These are phyloP conservation scores for Leccinum fibrillosum DNA, from an alignment of 768 basidiomycete species.

Conservation along the genomic window DNA sequence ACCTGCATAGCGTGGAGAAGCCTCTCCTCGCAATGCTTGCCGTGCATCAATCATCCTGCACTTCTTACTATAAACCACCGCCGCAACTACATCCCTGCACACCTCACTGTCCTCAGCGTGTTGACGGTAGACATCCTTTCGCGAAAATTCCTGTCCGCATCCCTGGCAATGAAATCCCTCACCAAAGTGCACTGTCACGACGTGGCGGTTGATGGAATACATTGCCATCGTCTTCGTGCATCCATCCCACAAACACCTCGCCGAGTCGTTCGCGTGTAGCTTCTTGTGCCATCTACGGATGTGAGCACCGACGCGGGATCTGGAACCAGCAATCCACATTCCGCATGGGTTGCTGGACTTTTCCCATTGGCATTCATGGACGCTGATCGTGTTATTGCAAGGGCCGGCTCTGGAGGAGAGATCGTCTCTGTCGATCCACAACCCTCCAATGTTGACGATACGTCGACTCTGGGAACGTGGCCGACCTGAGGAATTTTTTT, in stretches of 20 bases:
- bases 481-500: neutral
- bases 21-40: neutral
- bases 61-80: neutral
- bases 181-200: slow-evolving; percentile 4
- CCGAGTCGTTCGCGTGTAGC: neutral
- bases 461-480: neutral
- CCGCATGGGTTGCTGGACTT: neutral
- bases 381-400: neutral
- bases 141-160: slow-evolving; percentile 1
- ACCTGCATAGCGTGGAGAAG: neutral
- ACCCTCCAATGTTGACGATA: neutral
- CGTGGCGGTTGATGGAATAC: slow-evolving; percentile 8
- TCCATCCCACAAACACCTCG: slow-evolving; percentile 5
- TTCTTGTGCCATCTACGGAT: slow-evolving; percentile 8
- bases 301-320: slow-evolving; percentile 1
- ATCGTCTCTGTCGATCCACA: slow-evolving; percentile 6
- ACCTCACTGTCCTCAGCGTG: neutral
- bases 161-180: slow-evolving; percentile 6
- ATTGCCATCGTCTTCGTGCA: slow-evolving; percentile 1
- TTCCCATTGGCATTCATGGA: slow-evolving; percentile 12
- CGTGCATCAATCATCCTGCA: neutral
- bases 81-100: neutral
- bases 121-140: slow-evolving; percentile 7
- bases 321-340: slow-evolving; percentile 11
- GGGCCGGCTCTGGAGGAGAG: neutral